These are phyloP conservation scores for Pezicula carpinea DNA, from an alignment of 2,329 filamentous ascomycete genomes.

Conservation along the genomic window DNA sequence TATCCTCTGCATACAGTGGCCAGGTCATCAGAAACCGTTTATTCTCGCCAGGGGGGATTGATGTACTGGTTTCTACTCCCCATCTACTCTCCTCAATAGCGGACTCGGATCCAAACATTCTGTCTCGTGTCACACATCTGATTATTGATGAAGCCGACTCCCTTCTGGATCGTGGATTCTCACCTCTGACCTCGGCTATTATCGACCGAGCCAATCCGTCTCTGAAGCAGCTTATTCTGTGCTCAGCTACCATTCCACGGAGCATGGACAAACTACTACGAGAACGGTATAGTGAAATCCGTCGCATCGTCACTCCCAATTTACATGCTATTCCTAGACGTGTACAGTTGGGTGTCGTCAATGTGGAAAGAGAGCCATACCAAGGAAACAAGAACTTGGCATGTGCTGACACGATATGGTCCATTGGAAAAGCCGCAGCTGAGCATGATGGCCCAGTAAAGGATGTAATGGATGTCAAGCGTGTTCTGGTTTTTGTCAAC, in stretches of 20 bases:
- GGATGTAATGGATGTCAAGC: slow-evolving; percentile 64
- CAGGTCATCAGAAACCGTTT: slow-evolving; percentile 80
- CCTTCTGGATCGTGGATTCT: slow-evolving; percentile 88
- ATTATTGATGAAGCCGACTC: slow-evolving; percentile 96
- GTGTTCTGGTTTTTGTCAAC: slow-evolving; percentile 94
- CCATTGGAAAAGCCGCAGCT: slow-evolving; percentile 73
- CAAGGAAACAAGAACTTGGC: slow-evolving; percentile 88
- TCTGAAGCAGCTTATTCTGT: slow-evolving; percentile 81
- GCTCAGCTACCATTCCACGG: slow-evolving; percentile 91
- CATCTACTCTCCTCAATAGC: slow-evolving; percentile 86
- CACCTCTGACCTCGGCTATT: slow-evolving; percentile 74
- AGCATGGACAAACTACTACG: slow-evolving; percentile 83
- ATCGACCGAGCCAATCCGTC: slow-evolving; percentile 79
- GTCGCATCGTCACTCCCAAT: slow-evolving; percentile 87
- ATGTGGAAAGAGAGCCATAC: slow-evolving; percentile 89
- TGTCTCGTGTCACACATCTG: slow-evolving; percentile 85
- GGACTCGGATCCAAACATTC: slow-evolving; percentile 82
- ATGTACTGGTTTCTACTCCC: slow-evolving; percentile 82
- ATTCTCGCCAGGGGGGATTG: slow-evolving; percentile 76
- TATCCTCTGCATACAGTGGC: slow-evolving; percentile 73
- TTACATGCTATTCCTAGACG: slow-evolving; percentile 92
- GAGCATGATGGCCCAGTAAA: slow-evolving; percentile 52
- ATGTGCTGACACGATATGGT: slow-evolving; percentile 92
- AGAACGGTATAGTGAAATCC: slow-evolving; percentile 75
- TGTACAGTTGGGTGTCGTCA: slow-evolving; percentile 89